These are phyloP conservation scores for Solanum pennellii DNA, from an alignment of 257 asterid species.

Conservation along the genomic window DNA sequence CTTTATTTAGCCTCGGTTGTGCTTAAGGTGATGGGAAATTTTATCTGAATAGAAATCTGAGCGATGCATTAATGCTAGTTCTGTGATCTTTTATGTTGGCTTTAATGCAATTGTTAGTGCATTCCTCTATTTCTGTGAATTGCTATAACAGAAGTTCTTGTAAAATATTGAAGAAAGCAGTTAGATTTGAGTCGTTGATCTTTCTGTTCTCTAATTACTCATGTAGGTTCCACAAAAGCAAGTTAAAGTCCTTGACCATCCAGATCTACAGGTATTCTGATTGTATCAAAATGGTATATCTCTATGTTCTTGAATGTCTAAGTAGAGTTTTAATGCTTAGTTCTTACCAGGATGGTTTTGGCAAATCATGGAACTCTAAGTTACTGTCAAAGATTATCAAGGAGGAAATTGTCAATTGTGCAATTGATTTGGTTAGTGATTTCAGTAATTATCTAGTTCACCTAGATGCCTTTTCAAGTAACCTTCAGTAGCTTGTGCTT, in stretches of 20 bases:
- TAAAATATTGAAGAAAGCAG: neutral
- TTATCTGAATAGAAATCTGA: neutral
- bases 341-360: conserved; percentile 78
- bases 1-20: conserved; percentile 58
- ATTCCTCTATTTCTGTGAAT: neutral
- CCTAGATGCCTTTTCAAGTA: neutral
- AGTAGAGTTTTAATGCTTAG: neutral
- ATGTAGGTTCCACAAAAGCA: conserved; percentile 61
- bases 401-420: conserved; percentile 30
- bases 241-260: conserved; percentile 76
- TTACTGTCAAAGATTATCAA: conserved; percentile 41
- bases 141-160: neutral
- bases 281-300: neutral
- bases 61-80: neutral
- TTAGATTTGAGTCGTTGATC: neutral
- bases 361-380: conserved; percentile 48
- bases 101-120: neutral
- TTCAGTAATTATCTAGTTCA: neutral
- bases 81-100: neutral
- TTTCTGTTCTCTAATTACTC: neutral
- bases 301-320: neutral
- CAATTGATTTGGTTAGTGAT: conserved; percentile 53
- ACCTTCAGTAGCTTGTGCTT: neutral
- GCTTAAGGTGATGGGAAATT: conserved; percentile 46
- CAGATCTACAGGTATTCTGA: conserved; percentile 63